A percentile compares a stretch with the other conserved stretches of the same genome.
phyloP scores from a whole-genome alignment of 108 stramenopile genomes.

The Fistulifera solaris region DNA sequence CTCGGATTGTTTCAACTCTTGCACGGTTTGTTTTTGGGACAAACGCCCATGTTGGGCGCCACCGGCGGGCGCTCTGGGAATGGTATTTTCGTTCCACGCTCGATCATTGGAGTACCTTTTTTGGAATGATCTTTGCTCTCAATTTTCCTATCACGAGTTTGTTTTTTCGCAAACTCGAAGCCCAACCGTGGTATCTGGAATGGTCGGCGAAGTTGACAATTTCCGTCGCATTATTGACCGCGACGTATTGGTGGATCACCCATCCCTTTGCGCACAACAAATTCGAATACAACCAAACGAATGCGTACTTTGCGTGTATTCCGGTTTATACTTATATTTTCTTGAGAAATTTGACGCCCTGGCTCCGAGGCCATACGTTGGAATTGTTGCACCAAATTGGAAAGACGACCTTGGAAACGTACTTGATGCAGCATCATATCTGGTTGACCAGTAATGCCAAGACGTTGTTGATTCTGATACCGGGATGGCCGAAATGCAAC shows the following conservation, averaged over 20 bases:
- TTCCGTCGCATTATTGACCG: conserved; percentile 38
- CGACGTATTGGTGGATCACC: conserved; percentile 60
- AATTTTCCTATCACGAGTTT: conserved; percentile 87
- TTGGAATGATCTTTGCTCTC: conserved; percentile 93
- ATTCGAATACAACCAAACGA: conserved; percentile 87
- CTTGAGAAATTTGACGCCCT: conserved; percentile 89
- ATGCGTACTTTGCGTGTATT: conserved; percentile 91
- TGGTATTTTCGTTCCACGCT: conserved; percentile 94
- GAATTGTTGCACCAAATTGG: conserved; percentile 87
- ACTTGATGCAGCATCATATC: conserved; percentile 97
- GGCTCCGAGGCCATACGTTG: conserved; percentile 68
- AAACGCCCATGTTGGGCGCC: conserved; percentile 72
- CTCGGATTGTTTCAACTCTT: conserved; percentile 61
- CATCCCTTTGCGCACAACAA: conserved; percentile 73
- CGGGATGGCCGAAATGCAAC: conserved; percentile 76
- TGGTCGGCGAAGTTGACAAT: conserved; percentile 39
- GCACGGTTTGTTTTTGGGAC: conserved; percentile 64
- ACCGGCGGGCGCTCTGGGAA: conserved; percentile 84
- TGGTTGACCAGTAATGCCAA: conserved; percentile 89
- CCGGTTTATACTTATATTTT: conserved; percentile 90
- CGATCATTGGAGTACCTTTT: conserved; percentile 92
- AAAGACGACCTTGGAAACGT: conserved; percentile 96
- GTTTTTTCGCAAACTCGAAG: conserved; percentile 81
- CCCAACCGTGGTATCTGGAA: conserved; percentile 20
- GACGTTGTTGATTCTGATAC: conserved; percentile 61